Base-by-base conservation (phyloP, 2,329 filamentous ascomycete species). In the Teratosphaeria zuluensis region DNA sequence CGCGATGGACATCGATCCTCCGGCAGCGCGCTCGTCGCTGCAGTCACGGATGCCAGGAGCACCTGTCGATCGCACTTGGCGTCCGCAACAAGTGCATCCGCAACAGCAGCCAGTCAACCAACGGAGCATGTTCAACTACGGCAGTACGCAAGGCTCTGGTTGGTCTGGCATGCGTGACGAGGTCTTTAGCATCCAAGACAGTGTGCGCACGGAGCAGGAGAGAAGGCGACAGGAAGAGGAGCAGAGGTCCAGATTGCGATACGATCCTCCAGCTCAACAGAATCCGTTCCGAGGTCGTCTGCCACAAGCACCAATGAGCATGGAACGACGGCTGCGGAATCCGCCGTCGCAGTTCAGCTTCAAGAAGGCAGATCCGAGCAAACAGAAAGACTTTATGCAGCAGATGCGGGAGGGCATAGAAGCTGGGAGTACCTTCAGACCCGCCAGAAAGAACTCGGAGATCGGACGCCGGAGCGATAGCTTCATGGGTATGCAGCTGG, bases 1-100 rank as follows among this genome's bases (percentile, higher is more conserved):
- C 46, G 80, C 81, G 58, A 91, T 92, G 88, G 88, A 91, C 67
- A 90, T 87, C 84, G 82, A 84, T 21, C 2, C 85, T 86, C 0
- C 46, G 54, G 6, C 55, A 56, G 24, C 59, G 56, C 24, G 55
- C 61, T 19, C 62, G 62, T 19, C 59, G 51, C 55, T 56, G 28
- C 14, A 38, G n/a, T 64, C 62, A 5, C 64, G 62, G 24, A 62
- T 62, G 54, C 60, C 61, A 9, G 59, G 61, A 46, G 54, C 61
- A 21, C 24, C 46, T 24, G 52, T 54, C 58, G 61, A 53, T 61
- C 65, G 55, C 55, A 58, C 30, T 38, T 67, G 8, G 60, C 59
- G 30, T 57, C 60, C 80, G 81, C 56, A 81, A 81, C 8, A 84
- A 21, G 14, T 2, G 9, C 31, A 8, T 19, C 35, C 30, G 51